Evolutionary conservation across 805 yeast genomes (phyloP), one percentile per base, ranked within the genome.

Genomic region (Ogataea trehalophila): DNA sequence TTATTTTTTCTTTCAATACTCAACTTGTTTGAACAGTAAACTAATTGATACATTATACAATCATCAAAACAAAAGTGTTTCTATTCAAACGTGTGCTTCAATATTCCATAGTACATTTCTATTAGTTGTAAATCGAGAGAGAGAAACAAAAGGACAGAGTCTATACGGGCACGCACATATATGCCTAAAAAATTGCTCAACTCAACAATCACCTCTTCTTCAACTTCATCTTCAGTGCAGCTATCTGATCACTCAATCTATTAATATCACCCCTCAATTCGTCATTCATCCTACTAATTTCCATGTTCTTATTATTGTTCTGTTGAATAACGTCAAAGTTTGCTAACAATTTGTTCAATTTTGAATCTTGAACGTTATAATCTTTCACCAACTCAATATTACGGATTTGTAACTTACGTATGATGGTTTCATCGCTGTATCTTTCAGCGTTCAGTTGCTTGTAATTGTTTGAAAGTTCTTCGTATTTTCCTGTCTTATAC

Each of bases 381-480:
- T 53, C 54, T 1, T 43, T 43, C 22, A 55, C 49, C 14, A 65
- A 44, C 9, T 51, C 49, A 4, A 45, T 46, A 46, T 62, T 63
- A 16, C 45, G 50, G 4, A 37, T 37, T 34, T 48, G 48, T 18
- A 63, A 45, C 23, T 57, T 57, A 31, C 48, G 47, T 5, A 65
- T 36, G 13, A 53, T 44, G 3, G 56, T 47, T 37, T 59, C 60
- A 45, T 62, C 59, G 44, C 59, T 60, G 49, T 59, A 58, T 37
- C 57, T 57, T 39, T 67, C 70, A 44, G 64, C 69, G 46, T 63
- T 65, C 43, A 65, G 42, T 48, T 66, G 69, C 42, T 63, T 61
- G 47, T 63, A 64, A 44, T 62, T 66, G 41, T 58, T 57, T 18
- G 61, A 48, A n/a, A 66, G 51, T 29, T 66, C 66, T 13, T 54